Evolutionary conservation across 31 red algal genomes (phyloP).

Genomic region (Porphyra umbilicalis): DNA sequence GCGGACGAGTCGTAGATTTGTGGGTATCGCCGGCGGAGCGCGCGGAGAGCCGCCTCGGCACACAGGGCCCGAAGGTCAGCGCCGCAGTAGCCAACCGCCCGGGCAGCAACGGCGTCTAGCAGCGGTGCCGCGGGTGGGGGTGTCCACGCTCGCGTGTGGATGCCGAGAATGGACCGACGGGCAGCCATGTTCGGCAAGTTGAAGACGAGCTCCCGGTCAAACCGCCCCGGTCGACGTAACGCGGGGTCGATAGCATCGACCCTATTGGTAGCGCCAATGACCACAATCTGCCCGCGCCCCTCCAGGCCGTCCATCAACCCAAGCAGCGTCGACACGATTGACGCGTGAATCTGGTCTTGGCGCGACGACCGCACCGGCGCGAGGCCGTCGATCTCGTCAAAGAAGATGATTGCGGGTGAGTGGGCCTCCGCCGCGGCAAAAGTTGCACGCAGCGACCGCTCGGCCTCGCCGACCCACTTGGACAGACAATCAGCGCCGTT

Average conservation of each 20-base stretch:
- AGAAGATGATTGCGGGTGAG: slow-evolving; percentile 86
- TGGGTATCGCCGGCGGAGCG: slow-evolving; percentile 72
- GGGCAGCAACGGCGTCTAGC: slow-evolving; percentile 40
- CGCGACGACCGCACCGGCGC: slow-evolving; percentile 72
- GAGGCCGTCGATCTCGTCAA: slow-evolving; percentile 96
- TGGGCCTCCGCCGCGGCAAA: slow-evolving; percentile 84
- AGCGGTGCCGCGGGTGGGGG: slow-evolving; percentile 23
- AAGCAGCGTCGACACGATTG: slow-evolving; percentile 81
- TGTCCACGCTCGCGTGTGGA: slow-evolving; percentile 70
- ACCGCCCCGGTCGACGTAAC: slow-evolving; percentile 81
- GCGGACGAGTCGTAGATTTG: slow-evolving; percentile 77
- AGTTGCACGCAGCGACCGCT: slow-evolving; percentile 71
- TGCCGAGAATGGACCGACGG: slow-evolving; percentile 72
- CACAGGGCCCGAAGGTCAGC: slow-evolving; percentile 78
- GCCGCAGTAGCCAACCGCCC: slow-evolving; percentile 79
- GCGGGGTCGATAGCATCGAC: slow-evolving; percentile 93
- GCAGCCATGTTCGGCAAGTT: slow-evolving; percentile 54
- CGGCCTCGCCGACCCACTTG: slow-evolving; percentile 98
- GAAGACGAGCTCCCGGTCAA: slow-evolving; percentile 92
- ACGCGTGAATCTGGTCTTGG: slow-evolving; percentile 86
- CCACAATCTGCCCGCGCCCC: slow-evolving; percentile 75
- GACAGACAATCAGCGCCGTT: slow-evolving; percentile 96
- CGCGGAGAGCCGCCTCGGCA: slow-evolving; percentile 71
- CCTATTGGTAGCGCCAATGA: slow-evolving; percentile 90
- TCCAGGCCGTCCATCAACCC: slow-evolving; percentile 92